Evolutionary conservation across 768 basidiomycete species (phyloP), one percentile per base, ranked within the genome.

Genomic region (Lactarius deliciosus): DNA sequence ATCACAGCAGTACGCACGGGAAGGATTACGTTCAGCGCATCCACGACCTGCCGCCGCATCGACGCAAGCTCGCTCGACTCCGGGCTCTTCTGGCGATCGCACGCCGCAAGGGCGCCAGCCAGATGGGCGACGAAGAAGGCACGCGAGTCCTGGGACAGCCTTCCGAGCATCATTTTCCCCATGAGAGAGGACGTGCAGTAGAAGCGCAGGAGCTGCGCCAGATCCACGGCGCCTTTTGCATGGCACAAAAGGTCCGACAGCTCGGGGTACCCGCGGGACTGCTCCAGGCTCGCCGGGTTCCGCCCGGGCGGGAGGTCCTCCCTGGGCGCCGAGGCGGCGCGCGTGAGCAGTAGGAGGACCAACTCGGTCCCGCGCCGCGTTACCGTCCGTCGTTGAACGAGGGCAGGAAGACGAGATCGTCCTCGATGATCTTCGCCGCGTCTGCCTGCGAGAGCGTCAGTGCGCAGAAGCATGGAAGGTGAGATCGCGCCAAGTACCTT

Each of bases 151-250:
- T 75, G 75, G 3, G 75, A 68, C 6, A 86, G 79, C 63, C 79
- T 34, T 81, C 80, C 79, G 30, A 88, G 74, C 25, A 78, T 79
- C 63, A 81, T 74, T 71, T 82, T 87, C 43, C 81, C 76, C 28
- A 76, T 74, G 47, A 83, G 71, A 70, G 70, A 72, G 54, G 76
- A 73, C 10, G 72, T 69, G 71, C 80, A 79, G 68, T 86, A 89
- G 70, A 86, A 86, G 34, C 78, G 82, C 41, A 88, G 73, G 16
- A 89, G 75, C 59, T 79, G 78, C 32, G 77, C 71, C 20, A 86
- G 77, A 10, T 81, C 76, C 1, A 80, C 79, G 30, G 80, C 72
- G 41, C 72, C 76, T 69, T 77, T 79, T 45, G 81, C 78, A 43
- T 83, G 72, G 54, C 77, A 79, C 22, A 85, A 59, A 55, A 76